Percentiles rank a stretch among this genome's conserved stretches.
Conservation (phyloP, 768 basidiomycete genomes). For the Hericium rajendrae region DNA sequence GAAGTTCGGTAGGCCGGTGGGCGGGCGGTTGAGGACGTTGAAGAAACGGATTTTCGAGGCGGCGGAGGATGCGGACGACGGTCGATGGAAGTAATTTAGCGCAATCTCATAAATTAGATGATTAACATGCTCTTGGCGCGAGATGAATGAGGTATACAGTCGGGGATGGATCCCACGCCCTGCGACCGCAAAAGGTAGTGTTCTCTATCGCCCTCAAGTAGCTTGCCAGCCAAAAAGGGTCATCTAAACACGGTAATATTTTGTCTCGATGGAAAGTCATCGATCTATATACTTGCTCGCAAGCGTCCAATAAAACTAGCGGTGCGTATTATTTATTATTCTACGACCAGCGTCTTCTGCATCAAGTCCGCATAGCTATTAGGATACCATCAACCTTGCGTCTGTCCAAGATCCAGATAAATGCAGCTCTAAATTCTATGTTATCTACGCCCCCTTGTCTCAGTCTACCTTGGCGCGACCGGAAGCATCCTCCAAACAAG, state of each 20-base stretch:
- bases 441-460: too few species aligned
- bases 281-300: not conserved
- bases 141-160: not conserved
- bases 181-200: not conserved
- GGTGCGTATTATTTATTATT: too few species aligned
- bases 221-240: too few species aligned
- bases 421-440: too few species aligned
- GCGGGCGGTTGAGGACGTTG: slow-evolving; percentile 36
- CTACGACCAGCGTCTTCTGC: too few species aligned
- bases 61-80: not conserved
- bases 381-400: too few species aligned
- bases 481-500: too few species aligned
- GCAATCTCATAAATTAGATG: not conserved
- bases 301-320: not conserved
- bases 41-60: slow-evolving; percentile 28
- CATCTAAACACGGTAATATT: not conserved
- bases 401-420: too few species aligned
- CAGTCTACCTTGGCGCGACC: too few species aligned
- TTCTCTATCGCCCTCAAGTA: too few species aligned
- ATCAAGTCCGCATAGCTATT: too few species aligned
- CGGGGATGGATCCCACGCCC: not conserved
- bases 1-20: slow-evolving; percentile 39
- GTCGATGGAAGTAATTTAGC: not conserved
- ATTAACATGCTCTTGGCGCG: not conserved
- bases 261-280: not conserved